Evolutionary conservation across 768 basidiomycete species (phyloP).

Genomic region (Coprinopsis sp.): DNA sequence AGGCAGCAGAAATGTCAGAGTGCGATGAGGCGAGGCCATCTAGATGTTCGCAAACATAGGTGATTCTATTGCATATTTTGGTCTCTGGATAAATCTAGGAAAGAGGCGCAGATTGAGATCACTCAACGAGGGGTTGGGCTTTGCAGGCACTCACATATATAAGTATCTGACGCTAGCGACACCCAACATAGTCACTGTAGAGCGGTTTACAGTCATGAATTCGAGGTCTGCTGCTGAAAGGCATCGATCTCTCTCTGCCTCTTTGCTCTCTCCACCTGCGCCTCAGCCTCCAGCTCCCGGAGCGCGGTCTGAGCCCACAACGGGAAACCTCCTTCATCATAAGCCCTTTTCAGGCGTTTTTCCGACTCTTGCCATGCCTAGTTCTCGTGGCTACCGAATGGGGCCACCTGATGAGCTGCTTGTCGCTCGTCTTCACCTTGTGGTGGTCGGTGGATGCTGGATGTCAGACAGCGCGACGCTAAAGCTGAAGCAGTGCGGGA

Average conservation of each 20-base stretch:
- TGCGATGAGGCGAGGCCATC: no score
- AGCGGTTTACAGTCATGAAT: no score
- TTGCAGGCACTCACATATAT: no score
- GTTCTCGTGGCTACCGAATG: constrained; percentile 23
- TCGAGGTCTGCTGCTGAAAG: no score
- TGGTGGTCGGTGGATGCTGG: constrained; percentile 45
- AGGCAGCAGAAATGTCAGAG: no score
- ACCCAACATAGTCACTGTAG: no score
- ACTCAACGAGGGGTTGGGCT: no score
- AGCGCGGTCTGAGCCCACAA: constrained; percentile 51
- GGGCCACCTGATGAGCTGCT: constrained; percentile 12
- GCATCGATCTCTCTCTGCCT: constrained; percentile 25
- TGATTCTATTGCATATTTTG: no score
- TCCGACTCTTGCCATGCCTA: constrained; percentile 57
- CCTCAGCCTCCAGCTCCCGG: constrained; percentile 57
- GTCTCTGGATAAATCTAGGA: no score
- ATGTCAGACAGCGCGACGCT: constrained; percentile 44
- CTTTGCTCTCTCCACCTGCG: constrained; percentile 41
- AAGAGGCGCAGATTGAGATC: no score
- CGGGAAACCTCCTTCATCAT: constrained; percentile 52
- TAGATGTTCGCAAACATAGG: no score
- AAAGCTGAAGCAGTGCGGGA: constrained; percentile 43
- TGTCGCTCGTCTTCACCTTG: constrained; percentile 27
- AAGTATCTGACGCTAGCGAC: no score
- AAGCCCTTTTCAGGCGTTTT: constrained; percentile 49